A percentile compares a stretch with the other conserved stretches of the same genome.
phyloP scores from a whole-genome alignment of 345 rosid genomes.

The Citrus trifoliata region DNA sequence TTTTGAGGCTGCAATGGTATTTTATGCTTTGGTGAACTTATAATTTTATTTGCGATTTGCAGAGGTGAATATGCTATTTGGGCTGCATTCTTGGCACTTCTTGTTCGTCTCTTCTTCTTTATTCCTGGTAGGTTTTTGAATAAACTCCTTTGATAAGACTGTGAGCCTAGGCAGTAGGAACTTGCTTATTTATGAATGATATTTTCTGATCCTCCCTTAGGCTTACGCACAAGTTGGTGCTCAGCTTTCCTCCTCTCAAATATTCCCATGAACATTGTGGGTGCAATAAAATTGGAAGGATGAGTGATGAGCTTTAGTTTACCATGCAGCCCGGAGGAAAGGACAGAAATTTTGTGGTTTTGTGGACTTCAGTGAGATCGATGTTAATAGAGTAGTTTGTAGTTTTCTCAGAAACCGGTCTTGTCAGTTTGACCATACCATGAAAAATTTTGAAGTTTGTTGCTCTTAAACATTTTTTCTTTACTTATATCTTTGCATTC shows the following conservation, averaged over 20 bases:
- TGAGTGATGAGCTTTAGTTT: neutral
- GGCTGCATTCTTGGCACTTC: slow-evolving; percentile 78
- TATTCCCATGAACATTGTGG: neutral
- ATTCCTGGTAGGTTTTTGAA: slow-evolving; percentile 62
- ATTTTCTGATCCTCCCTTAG: neutral
- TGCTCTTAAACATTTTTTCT: neutral
- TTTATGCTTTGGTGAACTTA: slow-evolving; percentile 8
- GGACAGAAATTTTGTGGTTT: neutral
- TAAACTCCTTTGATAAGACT: neutral
- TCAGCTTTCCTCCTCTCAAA: neutral
- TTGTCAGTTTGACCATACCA: neutral
- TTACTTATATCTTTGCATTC: neutral
- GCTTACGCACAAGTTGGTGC: neutral
- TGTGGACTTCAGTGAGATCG: neutral
- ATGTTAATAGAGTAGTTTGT: neutral
- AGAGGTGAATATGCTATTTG: slow-evolving; percentile 93
- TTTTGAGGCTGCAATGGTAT: neutral
- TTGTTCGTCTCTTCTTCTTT: slow-evolving; percentile 76
- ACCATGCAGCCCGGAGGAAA: neutral
- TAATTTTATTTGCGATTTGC: slow-evolving; percentile 42
- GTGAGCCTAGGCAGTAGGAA: neutral
- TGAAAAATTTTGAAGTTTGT: too few relatives aligned
- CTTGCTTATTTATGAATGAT: neutral
- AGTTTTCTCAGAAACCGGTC: neutral
- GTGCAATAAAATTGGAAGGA: neutral